Evolutionary conservation across 176 grass and related monocot species (phyloP), one percentile per base, ranked within the genome.

Genomic region (Tillandsia leiboldiana): DNA sequence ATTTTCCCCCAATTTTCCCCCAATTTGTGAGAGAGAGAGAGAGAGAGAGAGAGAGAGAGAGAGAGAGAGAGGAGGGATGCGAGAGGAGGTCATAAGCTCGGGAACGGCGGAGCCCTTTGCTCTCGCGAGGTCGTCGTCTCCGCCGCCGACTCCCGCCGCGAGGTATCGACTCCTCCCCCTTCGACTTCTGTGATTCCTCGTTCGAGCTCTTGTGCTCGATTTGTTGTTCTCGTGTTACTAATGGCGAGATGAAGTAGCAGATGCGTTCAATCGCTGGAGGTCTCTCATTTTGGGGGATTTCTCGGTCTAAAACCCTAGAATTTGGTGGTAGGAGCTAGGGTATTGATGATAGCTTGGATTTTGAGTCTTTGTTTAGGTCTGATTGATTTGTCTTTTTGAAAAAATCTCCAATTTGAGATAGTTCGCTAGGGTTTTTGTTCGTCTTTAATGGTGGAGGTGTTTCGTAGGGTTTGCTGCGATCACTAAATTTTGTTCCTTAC

Each of bases 11-110:
- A 66, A 51, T 74, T 76, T 47, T 68, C 29, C 62, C 24, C 24
- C 24, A 24, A 24, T 24, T 24, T 24, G 54, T 3, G 69, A 63
- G 72, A 22, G 15, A 64, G 48, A 72, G 42, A 13, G 63, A 53
- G 63, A 12, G 62, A 29, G 78, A 10, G 63, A 53, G 63, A 12
- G 62, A 29, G 78, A 10, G 77, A 59, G 67, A 53, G 73, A 72
- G 68, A 24, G 72, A 11, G 49, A 70, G 64, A 12, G 51, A 33
- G 73, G 49, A 53, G 72, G 79, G 83, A 96, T 90, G 89, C 68
- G 87, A 50, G 89, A 99, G 75, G 89, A 99, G 87, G 94, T 99
- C 9, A 81, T 84, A 79, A 99, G 84, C 82, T 99, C 89, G 70
- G 84, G 77, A 52, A 86, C 70, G 80, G 81, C 79, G 56, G 91